Base-by-base conservation (phyloP, 1,284 basidiomycete genomes). In the Neonothopanus nambi region DNA sequence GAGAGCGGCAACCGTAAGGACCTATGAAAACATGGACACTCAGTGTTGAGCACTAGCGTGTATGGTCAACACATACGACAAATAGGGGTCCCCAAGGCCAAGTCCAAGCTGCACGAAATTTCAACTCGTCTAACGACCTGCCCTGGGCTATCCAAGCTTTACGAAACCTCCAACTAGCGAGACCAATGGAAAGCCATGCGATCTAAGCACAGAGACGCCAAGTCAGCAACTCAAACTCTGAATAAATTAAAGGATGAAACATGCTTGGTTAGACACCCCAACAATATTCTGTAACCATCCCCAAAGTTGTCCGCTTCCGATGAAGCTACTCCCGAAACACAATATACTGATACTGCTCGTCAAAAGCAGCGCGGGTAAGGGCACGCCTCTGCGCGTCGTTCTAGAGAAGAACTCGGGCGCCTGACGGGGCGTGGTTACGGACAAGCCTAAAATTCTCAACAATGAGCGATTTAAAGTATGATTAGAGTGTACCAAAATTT, bases 41-140 rank as follows among this genome's bases (percentile, higher is more conserved):
- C 12, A 24, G 26, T 12, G 15, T 12, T 48, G 45, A 40, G 41
- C n/a, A 24, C 37, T n/a, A 15, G 17, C 15, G 21, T 12, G 21
- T 20, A 20, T 18, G n/a, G 40, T 28, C 17, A 28, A 17, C 2
- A 72, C 82, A 54, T 61, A 88, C 86, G 28, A 91, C 88, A 62
- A 91, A 90, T 4, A 75, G 75, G 15, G 88, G 88, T 2, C 88
- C 88, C 87, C 88, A 91, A 1, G 79, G 79, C 85, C 88, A 88
- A 8, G 89, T 91, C 88, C 88, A 91, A 18, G 67, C 59, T 2
- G 82, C 82, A 37, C 79, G 75, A 63, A 86, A 91, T 67, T 90
- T 90, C 54, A 91, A 70, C 54, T 90, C 86, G 36, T 78, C 71
- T 30, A 85, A 62, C 2, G 82, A 70, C 11, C 87, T 76, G n/a